Base-by-base conservation (phyloP, 768 basidiomycete species). In the Ramaria rubella region DNA sequence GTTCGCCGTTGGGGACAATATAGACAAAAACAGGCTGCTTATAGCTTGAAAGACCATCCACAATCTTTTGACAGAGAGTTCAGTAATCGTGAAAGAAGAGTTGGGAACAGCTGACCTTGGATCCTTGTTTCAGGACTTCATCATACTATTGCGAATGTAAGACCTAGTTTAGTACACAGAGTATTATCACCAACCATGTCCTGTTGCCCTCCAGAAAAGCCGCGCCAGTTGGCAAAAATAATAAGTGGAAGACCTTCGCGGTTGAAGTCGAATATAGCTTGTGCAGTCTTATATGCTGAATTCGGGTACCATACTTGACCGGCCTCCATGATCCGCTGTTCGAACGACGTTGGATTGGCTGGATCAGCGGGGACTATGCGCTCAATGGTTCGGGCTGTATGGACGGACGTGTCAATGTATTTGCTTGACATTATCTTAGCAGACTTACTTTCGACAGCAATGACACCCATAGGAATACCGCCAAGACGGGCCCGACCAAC, bases 261-360 rank as follows among this genome's bases (percentile, higher is more conserved):
- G 73, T 95, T 89, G 77, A 98, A 91, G 74, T 99, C 96, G 71
- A 94, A 94, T 76, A 98, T 98, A 15, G 96, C 95, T 66, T 98
- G 96, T 7, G 94, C 96, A 7, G 96, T 99, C 80, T 99, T 99
- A 78, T 96, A 94, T 5, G 96, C 94, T 5, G 93, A 95, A 72
- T 99, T 98, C 33, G 96, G 96, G 70, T 97, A 98, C 96, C 96
- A 99, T 24, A 98, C 96, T 72, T 95, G 93, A 62, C 96, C 96
- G n/a, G 96, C 96, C 69, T 98, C 94, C 87, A 98, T 95, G 70
- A 98, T 93, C 63, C 87, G 87, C 67, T 94, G 94, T 70, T 99
- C 96, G 69, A 94, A 91, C 6, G 95, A 98, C 14, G 87, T 79
- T 3, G 95, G 88, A 71, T 98, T 99, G 52, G 96, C 96, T 12